Percentiles rank a stretch among this genome's conserved stretches.
phyloP scores from a whole-genome alignment of 139 green algal species.

The Chlorella vulgaris region DNA sequence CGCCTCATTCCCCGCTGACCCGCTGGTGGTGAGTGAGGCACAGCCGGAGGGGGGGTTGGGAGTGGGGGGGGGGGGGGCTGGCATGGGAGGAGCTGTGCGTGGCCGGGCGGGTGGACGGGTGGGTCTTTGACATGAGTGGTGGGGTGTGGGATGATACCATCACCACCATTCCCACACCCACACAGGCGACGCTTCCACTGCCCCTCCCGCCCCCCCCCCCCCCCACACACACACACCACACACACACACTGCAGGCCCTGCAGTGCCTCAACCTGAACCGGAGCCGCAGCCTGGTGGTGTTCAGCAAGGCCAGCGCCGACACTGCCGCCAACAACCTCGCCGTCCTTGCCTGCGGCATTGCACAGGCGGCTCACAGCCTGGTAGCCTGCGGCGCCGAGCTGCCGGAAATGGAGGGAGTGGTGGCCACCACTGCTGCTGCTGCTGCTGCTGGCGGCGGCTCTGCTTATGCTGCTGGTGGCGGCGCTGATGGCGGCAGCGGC shows the following conservation, averaged over 20 bases:
- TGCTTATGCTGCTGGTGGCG: too few relatives aligned
- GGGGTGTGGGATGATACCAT: background rate
- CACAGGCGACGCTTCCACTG: too few relatives aligned
- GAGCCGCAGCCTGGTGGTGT: slow-evolving; percentile 10
- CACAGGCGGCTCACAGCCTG: background rate
- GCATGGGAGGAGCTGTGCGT: background rate
- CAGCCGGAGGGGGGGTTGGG: too few relatives aligned
- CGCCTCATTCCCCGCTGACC: background rate
- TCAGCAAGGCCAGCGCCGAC: slow-evolving; percentile 7
- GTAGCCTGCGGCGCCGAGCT: background rate
- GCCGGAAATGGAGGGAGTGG: background rate
- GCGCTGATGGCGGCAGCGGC: too few relatives aligned
- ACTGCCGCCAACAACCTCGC: slow-evolving; percentile 20
- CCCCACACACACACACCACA: background rate
- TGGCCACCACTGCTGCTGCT: background rate
- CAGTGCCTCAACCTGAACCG: background rate
- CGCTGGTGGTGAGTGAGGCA: slow-evolving; percentile 12
- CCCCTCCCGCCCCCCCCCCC: background rate
- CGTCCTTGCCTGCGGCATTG: slow-evolving; percentile 24
- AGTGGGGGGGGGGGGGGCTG: background rate
- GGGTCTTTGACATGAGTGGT: background rate
- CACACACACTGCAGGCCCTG: slow-evolving; percentile 16
- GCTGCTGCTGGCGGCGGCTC: too few relatives aligned
- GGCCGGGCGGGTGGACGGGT: background rate
- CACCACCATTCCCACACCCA: too few relatives aligned